Evolutionary conservation across 2,329 filamentous ascomycete genomes (phyloP), one percentile per base, ranked within the genome.

Genomic region (Exophiala sp.): DNA sequence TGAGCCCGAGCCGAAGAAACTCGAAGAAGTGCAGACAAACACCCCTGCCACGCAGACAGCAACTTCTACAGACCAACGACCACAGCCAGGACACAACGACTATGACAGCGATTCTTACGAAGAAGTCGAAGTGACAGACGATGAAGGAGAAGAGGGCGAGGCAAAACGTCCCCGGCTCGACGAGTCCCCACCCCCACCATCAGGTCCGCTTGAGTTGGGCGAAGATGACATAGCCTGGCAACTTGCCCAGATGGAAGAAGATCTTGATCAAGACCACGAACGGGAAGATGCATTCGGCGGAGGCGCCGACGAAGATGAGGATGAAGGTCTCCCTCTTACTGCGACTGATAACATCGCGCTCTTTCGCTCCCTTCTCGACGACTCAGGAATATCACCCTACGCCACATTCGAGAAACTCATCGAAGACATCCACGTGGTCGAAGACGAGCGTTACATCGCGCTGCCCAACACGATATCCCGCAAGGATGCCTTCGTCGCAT

Each of bases 141-240:
- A 77, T 47, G 75, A 78, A 59, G 72, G 65, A 63, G 75, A 78
- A 69, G 47, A 41, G 14, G 20, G 18, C 12, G 44, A 78, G 29
- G 68, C 71, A 20, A 82, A 76, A 71, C 78, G 70, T 52, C 74
- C 68, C 66, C 78, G 69, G 65, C 83, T 75, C 34, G 82, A 32
- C 35, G 55, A 55, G 60, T 64, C 73, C 7, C 24, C 24, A 10
- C 72, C 79, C 10, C 54, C 43, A 33, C 71, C 74, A 42, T 73
- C 77, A 1, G 72, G 69, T 1, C 78, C 81, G 0, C 73, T 94
- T 6, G 92, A 96, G 65, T 95, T 96, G 65, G 89, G 88, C 52
- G 94, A 97, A 69, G 92, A 91, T 49, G 94, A 99, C 66, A 95
- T 99, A 63, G 91, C 89, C 34, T 91, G 86, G 67, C 94, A 99